Conservation (phyloP, 2,329 filamentous ascomycete genomes). For the Ophiostoma fasciatum region DNA sequence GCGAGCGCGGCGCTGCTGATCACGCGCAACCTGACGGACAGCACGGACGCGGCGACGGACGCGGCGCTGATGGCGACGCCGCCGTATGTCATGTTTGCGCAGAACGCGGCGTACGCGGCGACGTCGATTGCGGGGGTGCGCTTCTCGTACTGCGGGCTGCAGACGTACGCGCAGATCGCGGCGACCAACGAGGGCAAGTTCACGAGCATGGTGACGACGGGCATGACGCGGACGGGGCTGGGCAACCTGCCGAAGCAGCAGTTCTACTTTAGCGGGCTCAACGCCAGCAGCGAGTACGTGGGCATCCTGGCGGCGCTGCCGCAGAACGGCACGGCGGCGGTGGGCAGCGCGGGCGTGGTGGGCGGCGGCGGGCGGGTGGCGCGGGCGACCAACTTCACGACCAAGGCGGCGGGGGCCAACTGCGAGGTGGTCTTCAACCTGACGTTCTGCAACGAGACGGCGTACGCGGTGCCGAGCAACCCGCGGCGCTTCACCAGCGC, state of each 20-base stretch:
- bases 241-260: constrained; percentile 66
- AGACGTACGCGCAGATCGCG: constrained; percentile 47
- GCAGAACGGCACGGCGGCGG: constrained; percentile 33
- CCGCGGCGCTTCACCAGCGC: constrained; percentile 43
- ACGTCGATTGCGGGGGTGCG: constrained; percentile 55
- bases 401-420: constrained; percentile 49
- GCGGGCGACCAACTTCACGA: constrained; percentile 55
- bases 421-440: constrained; percentile 79
- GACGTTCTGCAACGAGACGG: constrained; percentile 75
- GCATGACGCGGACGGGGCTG: constrained; percentile 54
- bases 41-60: constrained; percentile 31
- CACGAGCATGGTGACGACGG: constrained; percentile 34
- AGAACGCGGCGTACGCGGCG: constrained; percentile 39
- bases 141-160: constrained; percentile 71
- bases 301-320: constrained; percentile 64
- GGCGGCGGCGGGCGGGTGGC: constrained; percentile 69
- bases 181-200: constrained; percentile 38
- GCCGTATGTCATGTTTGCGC: constrained; percentile 66
- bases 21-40: constrained; percentile 55
- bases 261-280: constrained; percentile 68
- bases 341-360: constrained; percentile 29
- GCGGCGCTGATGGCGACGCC: constrained; percentile 38
- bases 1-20: constrained; percentile 62
- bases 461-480: constrained; percentile 84
- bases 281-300: constrained; percentile 54